Evolutionary conservation across 2,329 filamentous ascomycete species (phyloP).

Genomic region (Aspergillus fructus): DNA sequence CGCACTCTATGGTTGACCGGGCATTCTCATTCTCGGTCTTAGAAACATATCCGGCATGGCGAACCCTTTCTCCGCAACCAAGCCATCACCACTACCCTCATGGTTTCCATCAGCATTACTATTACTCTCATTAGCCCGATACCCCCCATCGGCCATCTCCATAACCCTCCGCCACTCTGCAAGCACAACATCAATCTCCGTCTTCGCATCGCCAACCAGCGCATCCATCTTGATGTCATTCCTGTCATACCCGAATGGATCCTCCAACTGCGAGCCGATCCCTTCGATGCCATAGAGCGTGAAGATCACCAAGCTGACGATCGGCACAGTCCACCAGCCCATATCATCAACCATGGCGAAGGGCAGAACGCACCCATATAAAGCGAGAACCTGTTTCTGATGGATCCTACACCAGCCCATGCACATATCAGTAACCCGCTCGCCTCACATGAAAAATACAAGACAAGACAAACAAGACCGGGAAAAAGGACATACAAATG

Average conservation of each 20-base stretch:
- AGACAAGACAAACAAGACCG: not conserved
- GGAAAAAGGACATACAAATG: slow-evolving; percentile 47
- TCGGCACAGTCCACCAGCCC: slow-evolving; percentile 61
- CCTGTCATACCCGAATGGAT: slow-evolving; percentile 65
- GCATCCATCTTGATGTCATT: slow-evolving; percentile 70
- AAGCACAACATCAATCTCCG: slow-evolving; percentile 58
- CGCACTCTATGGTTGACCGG: not conserved
- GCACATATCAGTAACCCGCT: not conserved
- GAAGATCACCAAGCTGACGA: slow-evolving; percentile 61
- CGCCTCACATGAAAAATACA: not conserved
- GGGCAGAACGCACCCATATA: slow-evolving; percentile 61
- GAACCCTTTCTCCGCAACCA: slow-evolving; percentile 10
- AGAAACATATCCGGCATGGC: slow-evolving; percentile 34
- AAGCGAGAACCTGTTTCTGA: slow-evolving; percentile 61
- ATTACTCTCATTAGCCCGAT: not conserved
- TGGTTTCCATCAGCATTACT: slow-evolving; percentile 4
- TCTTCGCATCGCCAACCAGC: slow-evolving; percentile 60
- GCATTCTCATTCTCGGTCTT: slow-evolving; percentile 16
- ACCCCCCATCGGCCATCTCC: slow-evolving; percentile 18
- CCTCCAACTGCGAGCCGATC: slow-evolving; percentile 63
- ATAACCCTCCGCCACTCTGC: slow-evolving; percentile 54
- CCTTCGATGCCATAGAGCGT: slow-evolving; percentile 65
- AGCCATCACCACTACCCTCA: not conserved
- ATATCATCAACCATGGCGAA: slow-evolving; percentile 65
- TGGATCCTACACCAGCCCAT: slow-evolving; percentile 50